Evolutionary conservation across 306 rosid genomes (phyloP).

Genomic region (Begonia masoniana): DNA sequence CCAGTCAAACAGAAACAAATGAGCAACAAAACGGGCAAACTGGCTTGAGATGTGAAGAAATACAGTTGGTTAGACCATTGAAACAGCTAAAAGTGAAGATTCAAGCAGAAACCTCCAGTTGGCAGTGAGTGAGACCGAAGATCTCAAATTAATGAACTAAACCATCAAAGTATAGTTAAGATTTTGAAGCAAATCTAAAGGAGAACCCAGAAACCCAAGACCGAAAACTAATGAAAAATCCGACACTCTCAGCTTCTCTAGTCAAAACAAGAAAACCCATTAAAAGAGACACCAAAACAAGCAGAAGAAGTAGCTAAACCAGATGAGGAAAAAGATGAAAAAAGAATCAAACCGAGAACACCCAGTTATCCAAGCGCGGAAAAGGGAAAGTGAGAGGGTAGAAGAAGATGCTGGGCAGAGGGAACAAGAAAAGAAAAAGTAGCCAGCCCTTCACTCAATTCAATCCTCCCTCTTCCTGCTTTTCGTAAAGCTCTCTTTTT

Average conservation of each 20-base stretch:
- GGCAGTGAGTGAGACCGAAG: slow-evolving; percentile 13
- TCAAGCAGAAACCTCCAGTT: slow-evolving; percentile 8
- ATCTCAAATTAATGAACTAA: background rate
- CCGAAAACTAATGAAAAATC: background rate
- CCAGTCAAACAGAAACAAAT: slow-evolving; percentile 5
- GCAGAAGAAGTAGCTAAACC: slow-evolving; percentile 8
- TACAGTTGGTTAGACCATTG: slow-evolving; percentile 8
- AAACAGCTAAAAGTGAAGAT: slow-evolving; percentile 11
- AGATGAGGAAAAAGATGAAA: slow-evolving; percentile 20
- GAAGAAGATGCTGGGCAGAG: slow-evolving; percentile 76
- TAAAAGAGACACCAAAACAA: too few relatives aligned
- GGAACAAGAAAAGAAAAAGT: slow-evolving; percentile 43
- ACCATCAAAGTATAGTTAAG: too few relatives aligned
- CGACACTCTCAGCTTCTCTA: background rate
- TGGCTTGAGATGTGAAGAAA: background rate
- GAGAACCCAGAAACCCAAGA: too few relatives aligned
- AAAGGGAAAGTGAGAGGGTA: slow-evolving; percentile 18
- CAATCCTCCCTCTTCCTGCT: slow-evolving; percentile 30
- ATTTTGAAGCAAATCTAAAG: too few relatives aligned
- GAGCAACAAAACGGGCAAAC: slow-evolving; percentile 7
- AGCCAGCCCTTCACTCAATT: slow-evolving; percentile 19
- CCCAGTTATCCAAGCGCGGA: slow-evolving; percentile 11
- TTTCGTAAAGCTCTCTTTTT: slow-evolving; percentile 27
- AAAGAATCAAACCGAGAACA: slow-evolving; percentile 14
- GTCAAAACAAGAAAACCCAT: too few relatives aligned